These are phyloP conservation scores for Phialemonium atrogriseum DNA, from an alignment of 2,329 filamentous ascomycete species.

Conservation along the genomic window DNA sequence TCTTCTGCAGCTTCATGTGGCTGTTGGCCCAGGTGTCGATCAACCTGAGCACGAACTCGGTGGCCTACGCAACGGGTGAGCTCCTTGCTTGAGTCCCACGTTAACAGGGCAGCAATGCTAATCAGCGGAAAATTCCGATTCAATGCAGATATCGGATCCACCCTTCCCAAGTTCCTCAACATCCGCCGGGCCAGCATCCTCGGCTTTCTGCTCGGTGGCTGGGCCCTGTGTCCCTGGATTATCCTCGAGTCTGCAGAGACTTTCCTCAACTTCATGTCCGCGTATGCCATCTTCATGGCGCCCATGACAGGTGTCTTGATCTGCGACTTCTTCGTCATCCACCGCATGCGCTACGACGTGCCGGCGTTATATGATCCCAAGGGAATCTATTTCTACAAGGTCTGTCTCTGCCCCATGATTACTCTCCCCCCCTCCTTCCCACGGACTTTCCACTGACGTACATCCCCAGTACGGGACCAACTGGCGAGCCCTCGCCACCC, in stretches of 20 bases:
- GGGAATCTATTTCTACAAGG: conserved; percentile 23
- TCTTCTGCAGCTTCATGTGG: conserved; percentile 20
- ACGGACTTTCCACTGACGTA: no score
- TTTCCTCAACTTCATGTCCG: conserved; percentile 21
- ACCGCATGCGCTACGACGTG: conserved; percentile 23
- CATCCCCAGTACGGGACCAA: conserved; percentile 14
- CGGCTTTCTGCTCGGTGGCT: conserved; percentile 27
- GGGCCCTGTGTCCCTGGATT: conserved; percentile 24
- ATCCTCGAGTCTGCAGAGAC: conserved; percentile 3
- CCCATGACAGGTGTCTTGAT: conserved; percentile 27
- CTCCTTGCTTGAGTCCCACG: no score
- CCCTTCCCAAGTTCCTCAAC: conserved; percentile 45
- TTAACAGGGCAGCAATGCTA: no score
- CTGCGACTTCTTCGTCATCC: conserved; percentile 29
- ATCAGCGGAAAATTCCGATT: no score
- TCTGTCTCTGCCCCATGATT: no score
- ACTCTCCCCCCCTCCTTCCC: no score
- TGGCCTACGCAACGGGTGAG: conserved; percentile 45
- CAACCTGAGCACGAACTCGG: conserved; percentile 43
- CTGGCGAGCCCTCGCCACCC: conserved; percentile 7
- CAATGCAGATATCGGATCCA: conserved; percentile 41
- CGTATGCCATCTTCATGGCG: conserved; percentile 26
- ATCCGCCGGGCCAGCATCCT: conserved; percentile 38
- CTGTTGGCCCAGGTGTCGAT: conserved; percentile 39
- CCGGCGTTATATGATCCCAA: conserved; percentile 26